A percentile compares a stretch with the other conserved stretches of the same genome.
These are phyloP conservation scores for Fonsecaea multimorphosa DNA, from an alignment of 2,329 filamentous ascomycete genomes.

Conservation along the genomic window DNA sequence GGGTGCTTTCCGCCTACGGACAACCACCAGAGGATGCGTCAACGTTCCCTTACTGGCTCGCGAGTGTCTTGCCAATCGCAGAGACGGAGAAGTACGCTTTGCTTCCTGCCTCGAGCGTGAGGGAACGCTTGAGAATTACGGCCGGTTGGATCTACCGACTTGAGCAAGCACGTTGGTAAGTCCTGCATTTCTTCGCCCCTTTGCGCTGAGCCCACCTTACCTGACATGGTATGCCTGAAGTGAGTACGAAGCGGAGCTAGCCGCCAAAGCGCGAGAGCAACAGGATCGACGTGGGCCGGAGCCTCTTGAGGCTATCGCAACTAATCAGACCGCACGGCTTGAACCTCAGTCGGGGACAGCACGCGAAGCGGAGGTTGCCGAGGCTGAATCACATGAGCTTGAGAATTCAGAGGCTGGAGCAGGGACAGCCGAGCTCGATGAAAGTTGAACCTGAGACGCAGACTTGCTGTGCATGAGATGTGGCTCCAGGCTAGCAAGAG, in stretches of 20 bases:
- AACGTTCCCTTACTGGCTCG: slow-evolving; percentile 89
- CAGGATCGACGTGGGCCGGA: background rate
- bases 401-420: background rate
- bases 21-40: slow-evolving; percentile 77
- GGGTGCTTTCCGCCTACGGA: slow-evolving; percentile 76
- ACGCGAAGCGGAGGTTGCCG: background rate
- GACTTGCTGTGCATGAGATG: background rate
- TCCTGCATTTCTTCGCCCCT: slow-evolving; percentile 35
- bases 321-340: background rate
- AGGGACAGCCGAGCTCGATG: background rate
- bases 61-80: slow-evolving; percentile 76
- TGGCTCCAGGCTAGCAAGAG: background rate
- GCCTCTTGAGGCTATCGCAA: background rate
- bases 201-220: slow-evolving; percentile 28
- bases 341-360: background rate
- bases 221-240: slow-evolving; percentile 37
- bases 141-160: slow-evolving; percentile 77
- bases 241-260: slow-evolving; percentile 28
- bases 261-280: slow-evolving; percentile 21
- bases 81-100: slow-evolving; percentile 81
- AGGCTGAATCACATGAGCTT: background rate
- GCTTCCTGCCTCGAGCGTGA: slow-evolving; percentile 74
- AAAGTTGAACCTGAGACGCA: background rate
- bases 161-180: slow-evolving; percentile 72
- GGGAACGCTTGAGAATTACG: slow-evolving; percentile 82